Evolutionary conservation across 176 grass and related monocot species (phyloP).

Genomic region (Eremochloa ophiuroides): DNA sequence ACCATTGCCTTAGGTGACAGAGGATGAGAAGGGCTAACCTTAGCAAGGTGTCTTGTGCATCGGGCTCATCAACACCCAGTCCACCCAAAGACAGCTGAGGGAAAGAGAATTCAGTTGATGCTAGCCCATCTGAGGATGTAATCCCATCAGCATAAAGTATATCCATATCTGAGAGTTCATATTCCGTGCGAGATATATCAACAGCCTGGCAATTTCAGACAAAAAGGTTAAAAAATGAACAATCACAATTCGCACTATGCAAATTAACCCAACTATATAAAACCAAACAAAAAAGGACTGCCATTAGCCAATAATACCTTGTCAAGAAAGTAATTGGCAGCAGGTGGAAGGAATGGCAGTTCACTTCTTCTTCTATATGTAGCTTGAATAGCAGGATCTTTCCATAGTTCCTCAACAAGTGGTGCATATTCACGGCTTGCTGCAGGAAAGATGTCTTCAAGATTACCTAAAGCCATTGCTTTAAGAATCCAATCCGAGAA

Average conservation of each 20-base stretch:
- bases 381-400: conserved; percentile 90
- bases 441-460: conserved; percentile 90
- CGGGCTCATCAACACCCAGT: conserved; percentile 45
- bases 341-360: conserved; percentile 51
- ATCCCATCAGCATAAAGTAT: conserved; percentile 78
- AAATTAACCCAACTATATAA: background rate
- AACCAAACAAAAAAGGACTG: conserved; percentile 2
- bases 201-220: conserved; percentile 57
- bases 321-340: conserved; percentile 86
- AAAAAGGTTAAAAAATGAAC: conserved; percentile 21
- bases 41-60: conserved; percentile 63
- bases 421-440: conserved; percentile 87
- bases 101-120: conserved; percentile 72
- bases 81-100: conserved; percentile 43
- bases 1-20: conserved; percentile 2
- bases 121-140: conserved; percentile 71
- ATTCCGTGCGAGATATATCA: conserved; percentile 83
- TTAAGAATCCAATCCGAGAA: conserved; percentile 95
- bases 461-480: conserved; percentile 82
- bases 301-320: conserved; percentile 50
- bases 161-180: conserved; percentile 77
- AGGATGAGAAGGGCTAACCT: conserved; percentile 70
- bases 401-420: conserved; percentile 94
- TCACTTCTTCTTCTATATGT: conserved; percentile 74
- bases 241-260: background rate